Base-by-base conservation (phyloP, 148 eudicot species). In the Chenopodium quinoa region DNA sequence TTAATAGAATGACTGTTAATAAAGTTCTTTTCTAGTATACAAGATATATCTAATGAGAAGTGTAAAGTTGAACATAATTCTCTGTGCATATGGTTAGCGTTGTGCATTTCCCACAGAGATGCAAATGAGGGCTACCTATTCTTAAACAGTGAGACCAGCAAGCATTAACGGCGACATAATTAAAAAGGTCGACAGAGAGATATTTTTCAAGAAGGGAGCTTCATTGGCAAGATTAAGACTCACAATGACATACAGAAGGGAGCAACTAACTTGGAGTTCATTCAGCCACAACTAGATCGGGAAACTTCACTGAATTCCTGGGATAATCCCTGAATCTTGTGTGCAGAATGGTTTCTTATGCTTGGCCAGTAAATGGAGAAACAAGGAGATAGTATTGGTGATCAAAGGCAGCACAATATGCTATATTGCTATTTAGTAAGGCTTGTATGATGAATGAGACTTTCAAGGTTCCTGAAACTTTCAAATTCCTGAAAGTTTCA, bases 1-100 rank as follows among this genome's bases (percentile, higher is more conserved):
- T 63, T 25, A 64, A 48, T 72, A 62, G 25, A 46, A 22, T 27
- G 60, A 44, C 32, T 9, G 52, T 47, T 25, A 64, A 48, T 72
- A 62, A 40, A 46, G 4, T 27, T 70, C 46, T 70, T 29, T 75
- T 22, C 47, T 6, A 16, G 70, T 37, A 20, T 29, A 22, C 7
- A 0, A 13, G 11, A 32, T 67, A 17, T 56, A 54, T 20, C 48
- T 12, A 27, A 13, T 25, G 67, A 17, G 23, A 70, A 56, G 77
- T 71, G 76, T 71, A 79, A 79, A 79, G 48, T 46, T 65, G 76
- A 23, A 52, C 40, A 40, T 5, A 6, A 40, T 40, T 4, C 44
- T 40, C 5, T 40, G 44, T 40, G 7, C 44, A 40, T 40, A 40
- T 40, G 44, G 44, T 40, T 40, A 40, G 44, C 7, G 8, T 40